A percentile compares a stretch with the other conserved stretches of the same genome.
These are phyloP conservation scores for Didymella segeticola DNA, from an alignment of 2,329 filamentous ascomycete genomes.

Conservation along the genomic window DNA sequence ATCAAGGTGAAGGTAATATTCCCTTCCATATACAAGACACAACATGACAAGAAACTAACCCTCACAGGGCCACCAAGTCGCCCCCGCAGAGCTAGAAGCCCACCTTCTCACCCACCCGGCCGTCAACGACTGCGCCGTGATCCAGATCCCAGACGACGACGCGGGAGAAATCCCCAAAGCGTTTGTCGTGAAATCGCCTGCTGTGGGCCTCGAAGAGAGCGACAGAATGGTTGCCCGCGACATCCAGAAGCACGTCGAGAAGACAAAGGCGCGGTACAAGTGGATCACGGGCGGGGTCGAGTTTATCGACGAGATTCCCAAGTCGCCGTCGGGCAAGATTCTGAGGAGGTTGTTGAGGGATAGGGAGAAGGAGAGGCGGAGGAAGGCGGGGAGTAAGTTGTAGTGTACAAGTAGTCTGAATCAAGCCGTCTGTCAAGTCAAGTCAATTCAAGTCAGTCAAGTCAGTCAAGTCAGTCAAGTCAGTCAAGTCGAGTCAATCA, in stretches of 20 bases:
- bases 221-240: slow-evolving; percentile 56
- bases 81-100: slow-evolving; percentile 82
- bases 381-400: slow-evolving; percentile 70
- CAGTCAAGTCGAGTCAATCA: too few species aligned
- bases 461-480: too few species aligned
- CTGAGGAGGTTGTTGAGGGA: slow-evolving; percentile 71
- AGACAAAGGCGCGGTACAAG: slow-evolving; percentile 68
- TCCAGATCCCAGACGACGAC: slow-evolving; percentile 70
- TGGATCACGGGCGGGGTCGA: slow-evolving; percentile 67
- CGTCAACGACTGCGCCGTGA: slow-evolving; percentile 81
- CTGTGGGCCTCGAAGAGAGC: slow-evolving; percentile 59
- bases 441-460: too few species aligned
- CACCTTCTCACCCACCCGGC: slow-evolving; percentile 76
- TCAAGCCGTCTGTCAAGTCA: too few species aligned
- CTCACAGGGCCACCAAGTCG: slow-evolving; percentile 78
- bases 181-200: slow-evolving; percentile 65
- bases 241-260: slow-evolving; percentile 65
- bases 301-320: slow-evolving; percentile 59
- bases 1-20: slow-evolving; percentile 85
- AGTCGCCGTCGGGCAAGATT: slow-evolving; percentile 69
- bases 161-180: slow-evolving; percentile 70
- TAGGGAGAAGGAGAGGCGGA: slow-evolving; percentile 72
- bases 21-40: too few species aligned
- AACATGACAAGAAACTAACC: too few species aligned
- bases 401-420: slow-evolving; percentile 47